Evolutionary conservation across 345 rosid genomes (phyloP).

Genomic region (Laguncularia racemosa): DNA sequence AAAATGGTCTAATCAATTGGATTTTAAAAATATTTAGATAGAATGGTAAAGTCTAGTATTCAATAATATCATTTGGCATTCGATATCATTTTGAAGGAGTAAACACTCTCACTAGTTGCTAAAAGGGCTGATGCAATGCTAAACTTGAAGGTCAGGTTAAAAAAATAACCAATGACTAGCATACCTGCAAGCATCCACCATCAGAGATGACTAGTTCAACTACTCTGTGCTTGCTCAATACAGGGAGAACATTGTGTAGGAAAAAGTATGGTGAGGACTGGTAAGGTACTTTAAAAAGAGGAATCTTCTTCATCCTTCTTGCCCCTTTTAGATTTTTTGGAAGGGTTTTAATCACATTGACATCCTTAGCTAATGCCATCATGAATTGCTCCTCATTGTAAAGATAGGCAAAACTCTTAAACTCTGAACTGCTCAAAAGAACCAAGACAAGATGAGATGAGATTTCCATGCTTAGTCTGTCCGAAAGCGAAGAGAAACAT

Average conservation of each 20-base stretch:
- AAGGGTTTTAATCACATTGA: conserved; percentile 77
- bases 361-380: conserved; percentile 63
- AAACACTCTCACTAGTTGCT: no score
- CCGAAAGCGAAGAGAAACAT: neutral
- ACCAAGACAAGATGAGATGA: neutral
- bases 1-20: no score
- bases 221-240: conserved; percentile 74
- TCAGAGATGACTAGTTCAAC: conserved; percentile 83
- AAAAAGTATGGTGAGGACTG: conserved; percentile 81
- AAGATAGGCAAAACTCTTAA: conserved; percentile 96
- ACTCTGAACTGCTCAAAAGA: conserved; percentile 59
- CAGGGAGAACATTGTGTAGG: conserved; percentile 81
- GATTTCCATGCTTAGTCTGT: no score
- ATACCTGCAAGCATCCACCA: conserved; percentile 95
- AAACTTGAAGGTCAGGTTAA: neutral
- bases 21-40: no score
- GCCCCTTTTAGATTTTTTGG: conserved; percentile 87
- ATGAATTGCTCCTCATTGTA: conserved; percentile 86
- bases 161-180: no score
- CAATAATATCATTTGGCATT: no score
- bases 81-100: no score
- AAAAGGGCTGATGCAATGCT: neutral
- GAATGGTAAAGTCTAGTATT: no score
- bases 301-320: conserved; percentile 80
- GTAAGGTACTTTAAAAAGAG: conserved; percentile 70